Base-by-base conservation (phyloP, 1,139 yeast species). In the Suhomyces bokatorum region DNA sequence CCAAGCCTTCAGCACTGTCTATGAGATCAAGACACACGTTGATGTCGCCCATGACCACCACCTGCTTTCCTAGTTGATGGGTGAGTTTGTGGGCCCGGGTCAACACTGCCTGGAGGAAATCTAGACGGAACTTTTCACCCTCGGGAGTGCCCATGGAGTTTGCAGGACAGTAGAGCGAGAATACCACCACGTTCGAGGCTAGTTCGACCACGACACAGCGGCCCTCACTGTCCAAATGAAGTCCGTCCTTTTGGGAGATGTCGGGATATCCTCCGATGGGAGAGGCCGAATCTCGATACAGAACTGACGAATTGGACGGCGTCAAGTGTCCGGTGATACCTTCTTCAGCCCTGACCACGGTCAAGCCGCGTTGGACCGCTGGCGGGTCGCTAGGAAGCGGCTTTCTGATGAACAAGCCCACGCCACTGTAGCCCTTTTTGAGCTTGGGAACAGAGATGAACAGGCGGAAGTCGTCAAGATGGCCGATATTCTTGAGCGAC, bases 131-230 rank as follows among this genome's bases (percentile, higher is more conserved):
- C 15, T 62, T 63, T 46, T 84, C 87, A 10, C 95, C 95, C 41
- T 83, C 87, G 4, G 82, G 90, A 0, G 89, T 78, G 0, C 68
- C 72, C 65, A 69, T 69, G 0, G 97, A 87, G 58, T 90, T 89
- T 1, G 98, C 98, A 0, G 98, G 98, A 58, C 98, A 91, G 59
- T 93, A 93, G 2, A 89, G 76, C 0, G 91, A 81, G 44, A 93
- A 80, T 0, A 93, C 63, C 1, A 86, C 87, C 2, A 83, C 64
- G 50, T 79, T 76, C 47, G 64, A 70, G 0, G 83, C 85, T 26
- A 91, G 59, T 58, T 93, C 98, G 1, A 91, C 66, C 9, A 87
- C 76, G 4, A 89, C 76, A 47, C 88, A 79, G 40, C 99, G 69
- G 0, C 98, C 99, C 58, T 93, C 95, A n/a, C 78, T 62, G 58